Evolutionary conservation across 257 asterid species (phyloP).

Genomic region (Linderniella brevidens): DNA sequence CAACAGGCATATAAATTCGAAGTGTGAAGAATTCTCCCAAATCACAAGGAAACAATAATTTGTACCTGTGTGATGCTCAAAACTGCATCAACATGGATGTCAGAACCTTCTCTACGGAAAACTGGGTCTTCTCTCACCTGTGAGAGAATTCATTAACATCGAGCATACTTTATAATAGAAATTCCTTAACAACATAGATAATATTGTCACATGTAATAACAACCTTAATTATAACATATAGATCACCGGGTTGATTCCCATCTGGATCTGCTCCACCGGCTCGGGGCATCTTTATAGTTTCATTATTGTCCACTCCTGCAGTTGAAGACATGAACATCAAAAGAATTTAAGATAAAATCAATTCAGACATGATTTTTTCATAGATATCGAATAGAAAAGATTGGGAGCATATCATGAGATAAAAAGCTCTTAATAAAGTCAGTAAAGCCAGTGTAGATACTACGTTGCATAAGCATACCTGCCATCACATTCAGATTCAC

Average conservation of each 20-base stretch:
- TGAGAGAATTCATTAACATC: constrained; percentile 5
- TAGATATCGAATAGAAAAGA: neutral
- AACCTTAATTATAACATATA: constrained; percentile 64
- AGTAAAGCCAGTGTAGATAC: no score
- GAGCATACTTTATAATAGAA: neutral
- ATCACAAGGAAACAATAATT: no score
- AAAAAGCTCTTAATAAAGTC: no score
- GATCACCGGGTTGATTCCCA: constrained; percentile 83
- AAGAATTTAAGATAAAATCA: neutral
- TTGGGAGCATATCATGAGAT: neutral
- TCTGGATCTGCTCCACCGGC: constrained; percentile 97
- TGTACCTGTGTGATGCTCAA: constrained; percentile 83
- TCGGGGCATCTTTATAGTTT: constrained; percentile 49
- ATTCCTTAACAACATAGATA: constrained; percentile 11
- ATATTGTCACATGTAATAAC: no score
- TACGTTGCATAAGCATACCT: constrained; percentile 50
- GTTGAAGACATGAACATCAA: constrained; percentile 11
- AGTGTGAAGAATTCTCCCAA: no score
- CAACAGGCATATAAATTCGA: no score
- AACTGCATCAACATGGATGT: constrained; percentile 78
- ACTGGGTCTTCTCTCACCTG: constrained; percentile 97
- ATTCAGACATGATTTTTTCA: no score
- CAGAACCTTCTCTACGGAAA: constrained; percentile 84
- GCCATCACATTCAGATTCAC: constrained; percentile 61
- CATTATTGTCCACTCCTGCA: constrained; percentile 77